Evolutionary conservation across 2,329 filamentous ascomycete species (phyloP), one percentile per base, ranked within the genome.

Genomic region (Trichoderma harzianum): DNA sequence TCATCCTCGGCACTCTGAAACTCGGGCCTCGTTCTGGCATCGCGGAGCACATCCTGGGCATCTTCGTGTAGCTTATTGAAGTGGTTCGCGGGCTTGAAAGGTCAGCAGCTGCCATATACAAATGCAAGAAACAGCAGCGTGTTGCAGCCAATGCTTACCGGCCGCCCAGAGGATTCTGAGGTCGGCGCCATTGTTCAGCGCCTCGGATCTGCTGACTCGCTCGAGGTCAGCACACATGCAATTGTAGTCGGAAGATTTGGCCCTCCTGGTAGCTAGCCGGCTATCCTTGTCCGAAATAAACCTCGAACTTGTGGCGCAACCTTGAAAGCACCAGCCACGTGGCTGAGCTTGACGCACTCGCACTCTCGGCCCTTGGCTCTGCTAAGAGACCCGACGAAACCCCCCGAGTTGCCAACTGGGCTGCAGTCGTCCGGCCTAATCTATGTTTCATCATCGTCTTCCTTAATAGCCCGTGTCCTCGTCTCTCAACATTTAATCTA

Each of bases 61-160:
- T 82, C 80, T 69, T 80, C 76, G 73, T 81, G 78, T 63, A 85
- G 81, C 77, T 83, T 84, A 76, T 78, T 78, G 66, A 84, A 78
- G 70, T 80, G 77, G 72, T 81, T 80, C 73, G 78, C 76, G 70
- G 77, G 74, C 82, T 84, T 74, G 30, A 75, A 21, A 55, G 34
- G 69, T 77, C 67, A 78, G 74, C 76, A 43, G 51, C 66, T 53
- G 60, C 28, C 1, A 32, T 61, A 12, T 43, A 53, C 39, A 16
- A 36, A 36, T 10, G 14, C 36, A 77, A 77, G 60, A 67, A 72
- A 7, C 64, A 75, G 18, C n/a, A 36, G 18, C 34, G 3, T 60
- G 28, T 39, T 7, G 51, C 32, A 69, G 34, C 64, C 55, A 66
- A 36, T 47, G 72, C 79, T 75, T 73, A 83, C 82, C 57, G 76